Conservation (phyloP, 1,139 yeast genomes). For the Geotrichum aggregatum region DNA sequence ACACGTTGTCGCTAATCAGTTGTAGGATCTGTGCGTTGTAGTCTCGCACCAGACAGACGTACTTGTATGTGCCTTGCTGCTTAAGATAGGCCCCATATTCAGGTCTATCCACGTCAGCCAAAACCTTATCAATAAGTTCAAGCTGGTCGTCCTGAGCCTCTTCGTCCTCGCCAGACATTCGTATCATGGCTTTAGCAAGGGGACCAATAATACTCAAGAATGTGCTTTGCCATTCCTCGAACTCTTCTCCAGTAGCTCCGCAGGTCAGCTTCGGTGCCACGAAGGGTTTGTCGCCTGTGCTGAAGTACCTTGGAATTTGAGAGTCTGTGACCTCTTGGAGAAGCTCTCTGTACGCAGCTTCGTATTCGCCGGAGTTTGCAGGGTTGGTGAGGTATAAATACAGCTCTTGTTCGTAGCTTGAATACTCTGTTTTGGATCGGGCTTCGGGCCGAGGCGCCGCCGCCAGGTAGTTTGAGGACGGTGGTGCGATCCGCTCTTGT, state of each 20-base stretch:
- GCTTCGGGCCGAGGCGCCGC: not conserved
- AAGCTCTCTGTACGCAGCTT: constrained; percentile 17
- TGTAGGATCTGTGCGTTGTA: constrained; percentile 15
- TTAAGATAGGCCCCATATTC: constrained; percentile 14
- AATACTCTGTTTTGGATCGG: constrained; percentile 6
- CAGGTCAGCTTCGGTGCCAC: constrained; percentile 16
- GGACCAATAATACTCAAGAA: constrained; percentile 15
- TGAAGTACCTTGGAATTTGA: constrained; percentile 8
- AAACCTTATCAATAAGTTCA: constrained; percentile 17
- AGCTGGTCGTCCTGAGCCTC: constrained; percentile 20
- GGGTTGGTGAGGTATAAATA: constrained; percentile 16
- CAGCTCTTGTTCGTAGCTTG: constrained; percentile 15
- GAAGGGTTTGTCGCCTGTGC: constrained; percentile 10
- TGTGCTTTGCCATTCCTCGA: constrained; percentile 14
- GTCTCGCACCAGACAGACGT: constrained; percentile 17
- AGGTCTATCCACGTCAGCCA: constrained; percentile 15
- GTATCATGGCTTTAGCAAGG: constrained; percentile 17
- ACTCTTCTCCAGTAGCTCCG: constrained; percentile 20
- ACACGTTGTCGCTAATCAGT: constrained; percentile 15
- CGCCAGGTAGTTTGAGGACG: constrained; percentile 7
- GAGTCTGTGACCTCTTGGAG: constrained; percentile 16
- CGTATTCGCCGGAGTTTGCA: constrained; percentile 17
- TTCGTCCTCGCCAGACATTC: constrained; percentile 20
- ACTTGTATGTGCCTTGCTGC: constrained; percentile 18
- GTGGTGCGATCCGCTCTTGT: constrained; percentile 1